Evolutionary conservation across 306 rosid genomes (phyloP), one percentile per base, ranked within the genome.

Genomic region (Delonix regia): DNA sequence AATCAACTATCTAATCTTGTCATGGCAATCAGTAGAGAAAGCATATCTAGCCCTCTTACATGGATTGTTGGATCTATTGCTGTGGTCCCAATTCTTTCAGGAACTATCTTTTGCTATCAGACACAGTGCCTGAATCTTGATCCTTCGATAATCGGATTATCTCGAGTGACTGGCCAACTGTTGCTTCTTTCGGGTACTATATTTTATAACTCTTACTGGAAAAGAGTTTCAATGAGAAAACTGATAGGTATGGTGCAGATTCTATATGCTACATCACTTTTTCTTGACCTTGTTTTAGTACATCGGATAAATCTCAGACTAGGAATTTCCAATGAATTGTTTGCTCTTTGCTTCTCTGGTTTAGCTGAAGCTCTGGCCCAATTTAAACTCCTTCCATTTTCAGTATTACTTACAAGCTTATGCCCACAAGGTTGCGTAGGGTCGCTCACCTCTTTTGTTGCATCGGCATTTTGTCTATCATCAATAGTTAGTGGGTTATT

Each of bases 401-500:
- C 88, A 7, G 93, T 93, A 52, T 77, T 93, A 41, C 77, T 93
- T 56, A 95, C 88, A 28, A 75, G 64, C 48, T 66, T 87, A 78
- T 84, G 97, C 85, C 95, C 98, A 9, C 64, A 7, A 33, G 98
- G 98, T 18, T 88, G 92, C 79, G 98, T 91, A 88, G 98, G 94
- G 49, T 93, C 98, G 63, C 91, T 93, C 57, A 90, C 89, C 39
- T 89, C 98, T 25, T 91, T 91, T 80, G 86, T 91, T 19, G 97
- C 94, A 34, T 89, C 97, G 6, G 84, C 93, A 6, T 39, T 88
- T 69, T 83, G 90, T 77, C 79, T 91, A 30, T 91, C 98, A 71
- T 88, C 92, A 11, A 91, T 93, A 64, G 65, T 79, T 47, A 85
- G 98, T 67, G 96, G 92, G 9, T 83, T 89, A 83, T 63, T 82